These are phyloP conservation scores for Aspergillus udagawae DNA, from an alignment of 2,329 filamentous ascomycete species.

Conservation along the genomic window DNA sequence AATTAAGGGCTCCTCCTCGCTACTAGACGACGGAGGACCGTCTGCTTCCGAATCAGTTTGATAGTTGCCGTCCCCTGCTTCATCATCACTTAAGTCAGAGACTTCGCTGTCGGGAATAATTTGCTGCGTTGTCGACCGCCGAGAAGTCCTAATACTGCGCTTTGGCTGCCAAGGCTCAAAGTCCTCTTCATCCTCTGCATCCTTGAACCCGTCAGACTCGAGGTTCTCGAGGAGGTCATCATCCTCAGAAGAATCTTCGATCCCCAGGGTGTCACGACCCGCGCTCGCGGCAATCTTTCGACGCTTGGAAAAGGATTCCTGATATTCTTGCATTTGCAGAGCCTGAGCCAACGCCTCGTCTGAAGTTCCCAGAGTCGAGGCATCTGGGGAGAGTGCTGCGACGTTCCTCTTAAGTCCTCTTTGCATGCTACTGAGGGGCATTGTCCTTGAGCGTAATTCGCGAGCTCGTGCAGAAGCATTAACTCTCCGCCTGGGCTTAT, in stretches of 20 bases:
- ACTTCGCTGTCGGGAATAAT: constrained; percentile 13
- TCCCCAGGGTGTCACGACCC: constrained; percentile 12
- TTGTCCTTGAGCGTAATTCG: constrained; percentile 47
- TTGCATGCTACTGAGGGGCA: constrained; percentile 24
- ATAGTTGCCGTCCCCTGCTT: constrained; percentile 14
- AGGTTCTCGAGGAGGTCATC: constrained; percentile 8
- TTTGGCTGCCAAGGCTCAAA: constrained; percentile 12
- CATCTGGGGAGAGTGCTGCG: constrained; percentile 41
- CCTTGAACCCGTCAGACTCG: constrained; percentile 7
- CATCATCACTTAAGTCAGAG: constrained; percentile 4
- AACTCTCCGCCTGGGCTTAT: constrained; percentile 27
- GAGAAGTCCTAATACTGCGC: constrained; percentile 11
- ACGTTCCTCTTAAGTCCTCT: constrained; percentile 43
- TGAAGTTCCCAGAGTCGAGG: constrained; percentile 29
- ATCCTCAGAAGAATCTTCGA: constrained; percentile 22
- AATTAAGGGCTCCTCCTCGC: constrained; percentile 16
- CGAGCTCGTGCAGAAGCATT: constrained; percentile 45
- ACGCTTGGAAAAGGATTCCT: constrained; percentile 33
- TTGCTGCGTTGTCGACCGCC: constrained; percentile 6
- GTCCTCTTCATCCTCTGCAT: constrained; percentile 14
- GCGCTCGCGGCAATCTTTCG: constrained; percentile 23
- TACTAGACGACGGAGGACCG: constrained; percentile 7
- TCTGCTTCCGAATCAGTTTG: constrained; percentile 11
- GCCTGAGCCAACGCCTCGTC: constrained; percentile 53
- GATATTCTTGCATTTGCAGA: constrained; percentile 56